phyloP scores from a whole-genome alignment of 1,284 basidiomycete genomes.

The Melampsora abietis-canadensis region DNA sequence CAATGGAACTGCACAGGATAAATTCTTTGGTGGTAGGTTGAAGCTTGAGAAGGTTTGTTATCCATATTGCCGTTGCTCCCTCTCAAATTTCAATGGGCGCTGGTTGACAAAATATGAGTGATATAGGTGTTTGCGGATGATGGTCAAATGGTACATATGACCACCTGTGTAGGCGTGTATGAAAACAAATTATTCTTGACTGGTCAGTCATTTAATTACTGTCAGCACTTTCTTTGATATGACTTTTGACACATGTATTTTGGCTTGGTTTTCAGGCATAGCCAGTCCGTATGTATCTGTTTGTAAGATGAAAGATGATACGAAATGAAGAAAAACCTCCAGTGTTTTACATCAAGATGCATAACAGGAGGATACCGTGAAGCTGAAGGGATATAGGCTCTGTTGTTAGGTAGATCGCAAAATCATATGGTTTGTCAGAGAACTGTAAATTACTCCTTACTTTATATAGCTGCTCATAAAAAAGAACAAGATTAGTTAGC shows the following conservation, averaged over 20 bases:
- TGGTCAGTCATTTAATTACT: neutral
- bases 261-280: neutral
- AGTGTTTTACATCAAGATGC: no score
- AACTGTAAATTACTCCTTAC: no score
- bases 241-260: neutral
- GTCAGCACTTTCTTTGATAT: neutral
- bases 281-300: constrained; percentile 21
- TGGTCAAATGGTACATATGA: constrained; percentile 27
- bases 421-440: no score
- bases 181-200: constrained; percentile 17
- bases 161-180: constrained; percentile 26
- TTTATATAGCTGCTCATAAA: no score
- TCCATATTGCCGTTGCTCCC: neutral
- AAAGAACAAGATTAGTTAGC: no score
- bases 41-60: constrained; percentile 22
- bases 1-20: constrained; percentile 26
- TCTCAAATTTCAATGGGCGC: neutral
- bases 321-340: no score
- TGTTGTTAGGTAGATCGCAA: no score
- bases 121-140: constrained; percentile 33
- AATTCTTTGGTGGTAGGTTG: constrained; percentile 37
- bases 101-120: neutral
- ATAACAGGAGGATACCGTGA: no score
- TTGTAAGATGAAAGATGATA: constrained; percentile 19
- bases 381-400: no score